phyloP scores from a whole-genome alignment of 306 rosid species.

The Dalbergia cochinchinensis region DNA sequence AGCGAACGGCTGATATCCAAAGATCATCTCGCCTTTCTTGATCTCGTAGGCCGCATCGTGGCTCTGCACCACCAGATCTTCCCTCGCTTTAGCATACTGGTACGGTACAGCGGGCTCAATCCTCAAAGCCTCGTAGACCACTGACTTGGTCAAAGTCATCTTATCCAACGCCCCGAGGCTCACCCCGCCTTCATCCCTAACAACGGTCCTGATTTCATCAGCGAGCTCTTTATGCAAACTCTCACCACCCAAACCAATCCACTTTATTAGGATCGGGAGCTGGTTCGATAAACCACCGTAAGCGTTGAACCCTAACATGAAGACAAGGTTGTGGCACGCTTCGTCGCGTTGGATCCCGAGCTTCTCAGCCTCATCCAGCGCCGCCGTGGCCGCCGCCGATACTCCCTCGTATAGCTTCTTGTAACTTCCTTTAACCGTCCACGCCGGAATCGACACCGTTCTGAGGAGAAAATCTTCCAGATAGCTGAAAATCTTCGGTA shows the following conservation, averaged over 20 bases:
- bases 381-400: slow-evolving; percentile 35
- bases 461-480: slow-evolving; percentile 62
- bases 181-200: slow-evolving; percentile 55
- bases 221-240: slow-evolving; percentile 56
- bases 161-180: slow-evolving; percentile 51
- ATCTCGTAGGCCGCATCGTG: slow-evolving; percentile 69
- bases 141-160: slow-evolving; percentile 71
- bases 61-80: slow-evolving; percentile 62
- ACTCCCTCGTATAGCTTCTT: slow-evolving; percentile 58
- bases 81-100: slow-evolving; percentile 76
- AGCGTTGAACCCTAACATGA: slow-evolving; percentile 72
- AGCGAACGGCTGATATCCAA: slow-evolving; percentile 79
- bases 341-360: slow-evolving; percentile 62
- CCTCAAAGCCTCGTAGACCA: slow-evolving; percentile 66
- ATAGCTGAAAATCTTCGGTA: slow-evolving; percentile 53
- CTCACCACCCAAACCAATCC: slow-evolving; percentile 70
- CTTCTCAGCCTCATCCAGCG: slow-evolving; percentile 64
- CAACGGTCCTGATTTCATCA: slow-evolving; percentile 63
- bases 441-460: slow-evolving; percentile 58
- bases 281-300: slow-evolving; percentile 68
- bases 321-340: slow-evolving; percentile 74
- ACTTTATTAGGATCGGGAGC: slow-evolving; percentile 65
- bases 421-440: slow-evolving; percentile 57
- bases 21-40: slow-evolving; percentile 78
- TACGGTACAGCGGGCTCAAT: slow-evolving; percentile 82